phyloP scores from a whole-genome alignment of 2,329 filamentous ascomycete genomes.

The Fusarium marasasianum region DNA sequence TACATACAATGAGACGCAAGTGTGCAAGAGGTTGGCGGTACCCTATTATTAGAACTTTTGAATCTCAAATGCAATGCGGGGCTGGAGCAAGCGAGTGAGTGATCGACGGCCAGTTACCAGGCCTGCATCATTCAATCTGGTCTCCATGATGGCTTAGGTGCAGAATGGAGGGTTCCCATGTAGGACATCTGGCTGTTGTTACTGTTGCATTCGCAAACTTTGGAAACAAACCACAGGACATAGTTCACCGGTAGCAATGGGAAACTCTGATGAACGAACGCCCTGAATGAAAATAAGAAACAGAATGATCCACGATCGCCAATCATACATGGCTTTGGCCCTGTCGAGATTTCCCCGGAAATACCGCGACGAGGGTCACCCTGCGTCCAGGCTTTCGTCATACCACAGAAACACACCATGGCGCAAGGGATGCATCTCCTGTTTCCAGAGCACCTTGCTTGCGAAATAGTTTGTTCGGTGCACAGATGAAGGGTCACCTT shows the following conservation, averaged over 20 bases:
- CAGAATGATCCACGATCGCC: conserved; percentile 12
- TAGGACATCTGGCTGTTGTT: neutral
- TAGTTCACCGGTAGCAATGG: neutral
- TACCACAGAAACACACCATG: neutral
- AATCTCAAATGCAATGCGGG: conserved; percentile 20
- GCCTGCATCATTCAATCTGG: neutral
- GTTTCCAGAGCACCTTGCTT: conserved; percentile 27
- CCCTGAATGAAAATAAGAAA: conserved; percentile 8
- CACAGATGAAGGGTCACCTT: neutral
- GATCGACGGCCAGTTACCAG: neutral
- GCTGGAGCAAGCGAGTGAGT: neutral
- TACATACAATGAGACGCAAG: conserved; percentile 5
- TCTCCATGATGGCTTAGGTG: neutral
- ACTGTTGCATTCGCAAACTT: neutral
- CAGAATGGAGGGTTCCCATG: neutral
- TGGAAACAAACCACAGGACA: neutral
- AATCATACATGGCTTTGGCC: conserved; percentile 16
- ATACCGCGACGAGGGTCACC: conserved; percentile 40
- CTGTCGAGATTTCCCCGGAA: conserved; percentile 31
- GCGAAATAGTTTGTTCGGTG: conserved; percentile 1
- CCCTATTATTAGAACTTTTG: conserved; percentile 34
- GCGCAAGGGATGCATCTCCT: conserved; percentile 7
- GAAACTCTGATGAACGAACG: conserved; percentile 3
- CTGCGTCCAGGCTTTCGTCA: neutral
- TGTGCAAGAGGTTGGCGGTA: conserved; percentile 20